Percentiles rank a stretch among this genome's conserved stretches.
Conservation (phyloP, 257 asterid species). For the Solanum raphanifolium region DNA sequence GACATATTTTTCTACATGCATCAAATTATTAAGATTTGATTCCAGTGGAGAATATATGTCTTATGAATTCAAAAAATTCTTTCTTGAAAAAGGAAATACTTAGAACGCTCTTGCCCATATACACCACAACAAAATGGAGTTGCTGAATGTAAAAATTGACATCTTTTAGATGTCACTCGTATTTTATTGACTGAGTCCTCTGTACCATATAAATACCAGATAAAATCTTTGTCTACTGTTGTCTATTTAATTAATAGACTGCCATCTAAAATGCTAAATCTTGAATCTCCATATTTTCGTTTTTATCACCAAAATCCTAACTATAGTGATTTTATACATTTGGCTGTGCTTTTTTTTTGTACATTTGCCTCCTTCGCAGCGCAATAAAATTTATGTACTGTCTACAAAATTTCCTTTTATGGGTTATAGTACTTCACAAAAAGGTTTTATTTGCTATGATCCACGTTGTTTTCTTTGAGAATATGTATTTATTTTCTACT, state of each 20-base stretch:
- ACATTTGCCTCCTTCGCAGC: not conserved
- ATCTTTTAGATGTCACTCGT: not conserved
- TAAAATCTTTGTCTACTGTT: too few species aligned
- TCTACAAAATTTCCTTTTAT: not conserved
- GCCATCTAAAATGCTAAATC: not conserved
- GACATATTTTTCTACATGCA: not conserved
- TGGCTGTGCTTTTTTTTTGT: not conserved
- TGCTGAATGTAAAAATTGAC: not conserved
- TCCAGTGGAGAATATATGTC: not conserved
- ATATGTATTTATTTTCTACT: not conserved
- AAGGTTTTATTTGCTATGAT: not conserved
- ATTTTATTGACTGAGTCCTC: not conserved
- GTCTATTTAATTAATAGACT: not conserved
- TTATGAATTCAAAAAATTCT: not conserved
- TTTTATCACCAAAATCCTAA: not conserved
- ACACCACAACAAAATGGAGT: not conserved
- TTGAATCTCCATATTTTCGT: not conserved
- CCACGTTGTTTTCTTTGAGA: not conserved
- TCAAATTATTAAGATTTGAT: not conserved
- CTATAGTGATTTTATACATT: not conserved
- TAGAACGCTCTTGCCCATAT: too few species aligned
- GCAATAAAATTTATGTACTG: too few species aligned
- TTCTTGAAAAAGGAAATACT: not conserved
- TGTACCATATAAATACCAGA: not conserved
- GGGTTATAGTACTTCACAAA: not conserved